Evolutionary conservation across 495 filamentous ascomycete genomes (phyloP).

Genomic region (Penicillium riverlandense): DNA sequence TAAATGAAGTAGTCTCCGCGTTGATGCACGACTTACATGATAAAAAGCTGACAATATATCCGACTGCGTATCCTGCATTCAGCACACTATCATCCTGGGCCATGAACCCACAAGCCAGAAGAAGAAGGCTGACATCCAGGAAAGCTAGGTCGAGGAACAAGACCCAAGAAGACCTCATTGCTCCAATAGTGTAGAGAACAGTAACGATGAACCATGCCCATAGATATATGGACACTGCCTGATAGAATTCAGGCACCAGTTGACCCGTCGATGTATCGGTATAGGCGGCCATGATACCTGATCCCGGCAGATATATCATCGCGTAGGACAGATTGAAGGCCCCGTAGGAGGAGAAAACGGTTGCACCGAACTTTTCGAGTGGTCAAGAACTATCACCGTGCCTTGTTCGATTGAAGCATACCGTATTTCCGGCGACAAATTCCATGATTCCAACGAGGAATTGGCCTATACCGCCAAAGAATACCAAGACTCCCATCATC

Average conservation of each 20-base stretch:
- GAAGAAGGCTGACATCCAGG: neutral
- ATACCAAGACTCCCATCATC: slow-evolving; percentile 3
- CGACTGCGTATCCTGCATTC: slow-evolving; percentile 1
- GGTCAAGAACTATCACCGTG: neutral
- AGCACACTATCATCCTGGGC: neutral
- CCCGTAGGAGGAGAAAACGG: slow-evolving; percentile 5
- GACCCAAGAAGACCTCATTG: slow-evolving; percentile 1
- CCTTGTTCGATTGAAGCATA: neutral
- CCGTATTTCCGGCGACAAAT: slow-evolving; percentile 6
- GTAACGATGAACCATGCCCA: slow-evolving; percentile 3
- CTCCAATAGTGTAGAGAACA: neutral
- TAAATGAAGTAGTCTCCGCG: neutral
- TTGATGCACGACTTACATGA: neutral
- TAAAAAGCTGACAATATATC: neutral
- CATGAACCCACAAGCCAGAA: slow-evolving; percentile 2
- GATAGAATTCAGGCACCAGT: neutral
- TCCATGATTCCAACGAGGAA: slow-evolving; percentile 7
- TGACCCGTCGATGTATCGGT: neutral
- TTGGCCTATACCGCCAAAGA: slow-evolving; percentile 5
- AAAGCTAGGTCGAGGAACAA: slow-evolving; percentile 1
- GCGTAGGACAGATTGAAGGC: slow-evolving; percentile 4
- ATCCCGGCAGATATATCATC: slow-evolving; percentile 5
- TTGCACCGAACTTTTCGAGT: slow-evolving; percentile 1
- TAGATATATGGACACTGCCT: neutral
- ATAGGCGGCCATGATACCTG: neutral